Base-by-base conservation (phyloP, 495 filamentous ascomycete species). In the Recurvomyces mirabilis region DNA sequence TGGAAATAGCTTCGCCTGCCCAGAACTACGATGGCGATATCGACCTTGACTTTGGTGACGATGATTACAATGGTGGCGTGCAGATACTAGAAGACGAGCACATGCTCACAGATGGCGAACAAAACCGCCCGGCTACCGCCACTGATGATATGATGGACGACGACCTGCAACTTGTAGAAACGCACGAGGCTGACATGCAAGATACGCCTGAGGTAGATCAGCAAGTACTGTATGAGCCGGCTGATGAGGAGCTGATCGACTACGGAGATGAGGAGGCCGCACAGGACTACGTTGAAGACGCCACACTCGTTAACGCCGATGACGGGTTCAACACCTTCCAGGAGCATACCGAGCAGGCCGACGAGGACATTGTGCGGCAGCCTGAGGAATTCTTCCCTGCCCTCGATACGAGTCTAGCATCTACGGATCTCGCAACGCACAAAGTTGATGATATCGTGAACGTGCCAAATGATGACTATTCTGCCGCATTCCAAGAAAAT, bases 1-100 rank as follows among this genome's bases (percentile, higher is more conserved):
- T 75, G 72, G 70, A 75, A 49, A 68, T 74, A 14, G 63, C 64
- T n/a, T 67, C 68, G 21, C 68, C 73, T 41, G 52, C 60, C 37
- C 29, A 33, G 23, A 54, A 65, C 30, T 72, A 68, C 31, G 79
- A 84, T 55, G 78, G 83, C 49, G 82, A 86, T 43, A 81, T 86
- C 51, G 81, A 86, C 50, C 67, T 86, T 50, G 81, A 87, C 56
- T 64, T 42, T 32, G 26, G 81, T 30, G 77, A 83, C 46, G 74
- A 75, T 48, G 79, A 85, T 49, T 71, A 75, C n/a, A 75, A 71
- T 44, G 71, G 69, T 42, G 59, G 56, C 15, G 40, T 34, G 10
- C 47, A 59, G 1, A 49, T 61, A 28, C 23, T 30, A 7, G 57
- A 59, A 41, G 56, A 63, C 41, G 56, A 54, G 20, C 44, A 25